These are phyloP conservation scores for Neospermospora avenae DNA, from an alignment of 2,329 filamentous ascomycete genomes.

Conservation along the genomic window DNA sequence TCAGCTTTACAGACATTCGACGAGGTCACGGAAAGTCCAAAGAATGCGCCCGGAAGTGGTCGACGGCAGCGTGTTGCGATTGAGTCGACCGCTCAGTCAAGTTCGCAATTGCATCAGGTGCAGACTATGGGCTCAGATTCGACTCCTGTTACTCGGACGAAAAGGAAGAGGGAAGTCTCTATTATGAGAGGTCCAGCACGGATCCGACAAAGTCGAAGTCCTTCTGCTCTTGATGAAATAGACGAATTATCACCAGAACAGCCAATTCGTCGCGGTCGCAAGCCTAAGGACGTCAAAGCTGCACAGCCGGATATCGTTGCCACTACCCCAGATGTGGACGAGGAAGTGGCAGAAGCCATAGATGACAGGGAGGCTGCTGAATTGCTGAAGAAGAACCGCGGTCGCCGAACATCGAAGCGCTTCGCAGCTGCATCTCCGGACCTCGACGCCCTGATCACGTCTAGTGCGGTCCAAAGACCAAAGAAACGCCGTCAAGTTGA, in stretches of 20 bases:
- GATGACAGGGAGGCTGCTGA: slow-evolving; percentile 36
- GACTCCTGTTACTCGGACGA: slow-evolving; percentile 23
- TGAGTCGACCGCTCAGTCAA: slow-evolving; percentile 19
- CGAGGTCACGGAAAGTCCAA: slow-evolving; percentile 53
- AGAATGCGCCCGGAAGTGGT: slow-evolving; percentile 53
- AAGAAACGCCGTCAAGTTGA: slow-evolving; percentile 13
- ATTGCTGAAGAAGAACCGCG: slow-evolving; percentile 39
- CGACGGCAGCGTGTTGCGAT: slow-evolving; percentile 46
- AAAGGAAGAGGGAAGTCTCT: slow-evolving; percentile 23
- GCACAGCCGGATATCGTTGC: slow-evolving; percentile 35
- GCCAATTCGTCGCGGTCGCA: slow-evolving; percentile 17
- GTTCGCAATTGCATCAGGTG: slow-evolving; percentile 17
- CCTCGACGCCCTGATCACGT: slow-evolving; percentile 39
- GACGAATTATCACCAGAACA: slow-evolving; percentile 36
- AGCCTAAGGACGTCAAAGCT: neutral
- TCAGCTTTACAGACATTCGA: slow-evolving; percentile 31
- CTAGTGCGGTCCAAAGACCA: slow-evolving; percentile 31
- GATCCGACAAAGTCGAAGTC: neutral
- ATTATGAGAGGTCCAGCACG: neutral
- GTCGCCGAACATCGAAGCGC: slow-evolving; percentile 31
- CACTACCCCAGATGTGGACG: slow-evolving; percentile 20
- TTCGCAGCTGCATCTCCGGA: slow-evolving; percentile 34
- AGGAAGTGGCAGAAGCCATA: slow-evolving; percentile 35
- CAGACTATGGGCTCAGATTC: slow-evolving; percentile 11
- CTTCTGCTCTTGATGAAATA: slow-evolving; percentile 18